Percentiles rank a stretch among this genome's conserved stretches.
These are phyloP conservation scores for Fusarium coffeatum DNA, from an alignment of 2,329 filamentous ascomycete species.

Conservation along the genomic window DNA sequence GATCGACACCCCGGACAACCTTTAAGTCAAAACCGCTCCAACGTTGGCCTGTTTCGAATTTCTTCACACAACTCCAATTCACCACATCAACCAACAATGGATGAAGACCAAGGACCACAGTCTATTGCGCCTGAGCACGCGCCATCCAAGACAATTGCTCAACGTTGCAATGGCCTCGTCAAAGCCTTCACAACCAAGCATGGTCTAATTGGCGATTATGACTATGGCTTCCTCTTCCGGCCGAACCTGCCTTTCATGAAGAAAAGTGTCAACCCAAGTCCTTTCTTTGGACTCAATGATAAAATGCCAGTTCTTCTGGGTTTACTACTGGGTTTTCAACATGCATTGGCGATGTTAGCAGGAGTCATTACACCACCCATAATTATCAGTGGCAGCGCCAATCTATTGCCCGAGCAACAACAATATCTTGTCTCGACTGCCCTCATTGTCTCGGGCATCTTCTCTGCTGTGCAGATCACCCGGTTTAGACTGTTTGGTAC, in stretches of 20 bases:
- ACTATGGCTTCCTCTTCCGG: conserved; percentile 89
- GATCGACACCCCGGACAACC: conserved; percentile 14
- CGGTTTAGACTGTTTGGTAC: conserved; percentile 78
- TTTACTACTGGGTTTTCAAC: conserved; percentile 81
- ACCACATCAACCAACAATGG: conserved; percentile 55
- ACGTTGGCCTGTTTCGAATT: conserved; percentile 3
- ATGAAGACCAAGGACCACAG: conserved; percentile 66
- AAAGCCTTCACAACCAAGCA: conserved; percentile 68
- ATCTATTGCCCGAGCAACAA: conserved; percentile 69
- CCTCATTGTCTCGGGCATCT: conserved; percentile 80
- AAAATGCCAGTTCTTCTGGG: conserved; percentile 80
- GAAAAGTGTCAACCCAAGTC: conserved; percentile 63
- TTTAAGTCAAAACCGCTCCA: conserved; percentile 10
- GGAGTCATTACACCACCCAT: conserved; percentile 83
- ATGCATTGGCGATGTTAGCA: conserved; percentile 80
- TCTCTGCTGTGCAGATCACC: conserved; percentile 82
- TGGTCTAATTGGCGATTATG: conserved; percentile 85
- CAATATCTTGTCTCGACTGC: conserved; percentile 85
- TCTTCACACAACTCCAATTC: conserved; percentile 15
- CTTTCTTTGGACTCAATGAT: conserved; percentile 88
- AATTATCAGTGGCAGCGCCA: conserved; percentile 73
- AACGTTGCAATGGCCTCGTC: conserved; percentile 45
- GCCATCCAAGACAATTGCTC: conserved; percentile 48
- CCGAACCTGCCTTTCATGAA: conserved; percentile 86
- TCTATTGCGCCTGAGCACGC: conserved; percentile 58